Conservation (phyloP, 73 alveolate genomes). For the Stentor coeruleus region DNA sequence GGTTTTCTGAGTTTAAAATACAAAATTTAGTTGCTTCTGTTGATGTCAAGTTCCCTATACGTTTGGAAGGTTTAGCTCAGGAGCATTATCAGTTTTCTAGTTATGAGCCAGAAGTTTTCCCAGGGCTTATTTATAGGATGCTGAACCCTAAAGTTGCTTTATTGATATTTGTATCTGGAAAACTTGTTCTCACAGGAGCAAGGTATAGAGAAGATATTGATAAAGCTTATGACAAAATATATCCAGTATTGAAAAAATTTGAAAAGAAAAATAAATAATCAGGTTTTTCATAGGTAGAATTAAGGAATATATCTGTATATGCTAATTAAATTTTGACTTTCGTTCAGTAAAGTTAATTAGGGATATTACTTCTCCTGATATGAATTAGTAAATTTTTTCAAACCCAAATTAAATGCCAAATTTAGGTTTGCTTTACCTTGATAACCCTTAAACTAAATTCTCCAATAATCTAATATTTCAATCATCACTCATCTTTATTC, state of each 20-base stretch:
- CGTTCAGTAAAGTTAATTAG: too few relatives aligned
- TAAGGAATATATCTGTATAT: too few relatives aligned
- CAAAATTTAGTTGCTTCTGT: slow-evolving; percentile 88
- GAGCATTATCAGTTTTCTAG: slow-evolving; percentile 53
- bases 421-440: too few relatives aligned
- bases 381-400: too few relatives aligned
- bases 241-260: slow-evolving; percentile 70
- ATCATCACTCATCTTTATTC: too few relatives aligned
- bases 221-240: slow-evolving; percentile 72
- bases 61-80: slow-evolving; percentile 66
- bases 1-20: slow-evolving; percentile 83
- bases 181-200: slow-evolving; percentile 97
- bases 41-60: slow-evolving; percentile 81
- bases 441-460: too few relatives aligned
- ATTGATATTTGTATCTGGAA: slow-evolving; percentile 93
- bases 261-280: slow-evolving; percentile 47
- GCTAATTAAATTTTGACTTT: too few relatives aligned
- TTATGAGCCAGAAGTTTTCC: slow-evolving; percentile 97
- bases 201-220: slow-evolving; percentile 77
- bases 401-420: too few relatives aligned
- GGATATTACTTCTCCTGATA: too few relatives aligned
- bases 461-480: too few relatives aligned
- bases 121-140: slow-evolving; percentile 93
- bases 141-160: slow-evolving; percentile 83
- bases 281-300: too few relatives aligned